Base-by-base conservation (phyloP, 2,329 filamentous ascomycete species). In the Purpureocillium lavendulum region DNA sequence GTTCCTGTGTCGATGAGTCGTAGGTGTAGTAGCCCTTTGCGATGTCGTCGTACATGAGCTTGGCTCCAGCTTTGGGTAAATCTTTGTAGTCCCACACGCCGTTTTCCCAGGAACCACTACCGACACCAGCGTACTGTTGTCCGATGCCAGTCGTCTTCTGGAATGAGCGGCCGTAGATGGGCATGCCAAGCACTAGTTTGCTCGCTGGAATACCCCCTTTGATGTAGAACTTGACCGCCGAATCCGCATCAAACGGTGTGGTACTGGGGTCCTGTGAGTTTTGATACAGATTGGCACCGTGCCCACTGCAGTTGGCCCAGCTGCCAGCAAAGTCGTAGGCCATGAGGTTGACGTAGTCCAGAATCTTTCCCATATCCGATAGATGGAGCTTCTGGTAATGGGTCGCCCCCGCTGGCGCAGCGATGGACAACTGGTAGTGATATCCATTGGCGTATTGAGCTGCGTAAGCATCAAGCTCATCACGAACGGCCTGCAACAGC, bases 71-170 rank as follows among this genome's bases (percentile, higher is more conserved):
- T n/a, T 69, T 67, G 0, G 86, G 86, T 1, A 94, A 69, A 0
- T 60, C 80, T 62, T 89, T 90, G 67, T 84, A 90, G 56, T 92
- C 85, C 76, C 81, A 90, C 1, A 87, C 67, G 0, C 83, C 84
- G 10, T 69, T 64, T 59, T 90, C 85, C 78, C 79, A 89, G 30
- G 70, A 78, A 0, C 84, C 85, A 5, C 63, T 56, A 1, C 84
- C 85, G 10, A 81, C 64, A 4, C 83, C 83, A 1, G 53, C 69
- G 60, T 70, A 55, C 1, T 46, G 7, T 26, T 50, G 40, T 8
- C 53, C 53, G 0, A 55, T 30, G 2, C 53, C 53, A 0, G 30
- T 26, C 1, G 52, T 52, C 14, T 42, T 69, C 61, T 47, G 14
- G 52, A 90, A 92, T 0, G 80, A 67, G 17, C 84, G 80, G 1